These are phyloP conservation scores for Penicillium angulare DNA, from an alignment of 495 filamentous ascomycete genomes.

Conservation along the genomic window DNA sequence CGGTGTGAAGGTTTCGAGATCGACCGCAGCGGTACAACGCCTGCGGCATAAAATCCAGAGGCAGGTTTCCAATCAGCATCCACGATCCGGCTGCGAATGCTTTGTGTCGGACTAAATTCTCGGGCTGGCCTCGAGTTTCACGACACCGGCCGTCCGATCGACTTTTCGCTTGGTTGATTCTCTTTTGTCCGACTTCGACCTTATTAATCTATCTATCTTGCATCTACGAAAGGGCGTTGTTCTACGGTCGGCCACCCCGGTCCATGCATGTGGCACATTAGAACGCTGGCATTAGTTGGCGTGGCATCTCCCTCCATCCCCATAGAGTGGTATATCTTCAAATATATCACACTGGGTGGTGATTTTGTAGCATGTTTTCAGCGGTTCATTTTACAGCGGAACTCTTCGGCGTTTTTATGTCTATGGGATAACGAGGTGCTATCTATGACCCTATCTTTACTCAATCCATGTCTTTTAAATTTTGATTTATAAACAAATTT, in stretches of 20 bases:
- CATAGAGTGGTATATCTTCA: slow-evolving; percentile 16
- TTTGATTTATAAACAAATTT: background rate
- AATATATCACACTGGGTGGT: slow-evolving; percentile 17
- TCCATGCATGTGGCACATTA: slow-evolving; percentile 11
- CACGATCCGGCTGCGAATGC: background rate
- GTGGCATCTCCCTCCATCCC: slow-evolving; percentile 12
- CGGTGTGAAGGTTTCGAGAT: slow-evolving; percentile 61
- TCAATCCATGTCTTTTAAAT: background rate
- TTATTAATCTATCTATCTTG: slow-evolving; percentile 15
- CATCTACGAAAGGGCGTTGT: slow-evolving; percentile 15
- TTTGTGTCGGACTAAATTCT: slow-evolving; percentile 1
- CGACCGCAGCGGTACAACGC: slow-evolving; percentile 27
- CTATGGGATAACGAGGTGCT: slow-evolving; percentile 13
- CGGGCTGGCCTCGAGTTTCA: slow-evolving; percentile 25
- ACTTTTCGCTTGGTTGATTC: background rate
- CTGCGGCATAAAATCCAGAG: slow-evolving; percentile 11
- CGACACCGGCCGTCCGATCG: background rate
- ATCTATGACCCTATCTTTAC: slow-evolving; percentile 11
- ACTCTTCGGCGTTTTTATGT: slow-evolving; percentile 23
- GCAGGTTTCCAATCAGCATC: too few species aligned
- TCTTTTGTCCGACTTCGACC: slow-evolving; percentile 4
- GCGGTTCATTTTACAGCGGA: slow-evolving; percentile 23
- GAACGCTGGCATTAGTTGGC: slow-evolving; percentile 11
- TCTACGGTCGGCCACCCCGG: slow-evolving; percentile 2
- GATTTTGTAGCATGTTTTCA: slow-evolving; percentile 24